Evolutionary conservation across 805 yeast species (phyloP).

Genomic region (Ogataea paraovalis): DNA sequence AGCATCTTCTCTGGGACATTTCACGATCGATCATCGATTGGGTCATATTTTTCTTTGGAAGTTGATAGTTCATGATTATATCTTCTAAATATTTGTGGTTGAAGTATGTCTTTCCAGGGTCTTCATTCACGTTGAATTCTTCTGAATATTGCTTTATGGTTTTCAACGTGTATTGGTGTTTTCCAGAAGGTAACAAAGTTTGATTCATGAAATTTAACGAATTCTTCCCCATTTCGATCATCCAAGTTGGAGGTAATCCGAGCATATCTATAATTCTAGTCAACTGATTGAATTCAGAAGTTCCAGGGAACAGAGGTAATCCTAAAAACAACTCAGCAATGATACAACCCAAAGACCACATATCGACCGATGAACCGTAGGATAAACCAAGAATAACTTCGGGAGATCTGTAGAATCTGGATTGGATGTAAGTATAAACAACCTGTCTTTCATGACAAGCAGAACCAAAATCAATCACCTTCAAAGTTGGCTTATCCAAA

Average conservation of each 20-base stretch:
- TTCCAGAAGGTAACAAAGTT: conserved; percentile 19
- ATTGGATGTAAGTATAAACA: conserved; percentile 85
- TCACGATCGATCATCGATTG: conserved; percentile 60
- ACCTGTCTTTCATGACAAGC: conserved; percentile 92
- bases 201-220: conserved; percentile 57
- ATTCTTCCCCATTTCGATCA: conserved; percentile 93
- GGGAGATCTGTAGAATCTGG: conserved; percentile 90
- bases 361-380: conserved; percentile 88
- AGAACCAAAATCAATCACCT: conserved; percentile 93
- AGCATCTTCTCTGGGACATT: conserved; percentile 61
- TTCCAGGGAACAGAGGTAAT: conserved; percentile 90
- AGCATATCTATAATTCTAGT: conserved; percentile 76
- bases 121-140: conserved; percentile 57
- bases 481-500: conserved; percentile 79
- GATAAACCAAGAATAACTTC: conserved; percentile 91
- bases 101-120: conserved; percentile 83
- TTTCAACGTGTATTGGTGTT: conserved; percentile 27
- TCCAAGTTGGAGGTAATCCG: conserved; percentile 90
- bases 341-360: conserved; percentile 62
- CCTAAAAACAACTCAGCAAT: conserved; percentile 67
- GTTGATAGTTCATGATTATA: conserved; percentile 70
- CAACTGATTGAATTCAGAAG: conserved; percentile 89
- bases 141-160: conserved; percentile 44
- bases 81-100: conserved; percentile 60
- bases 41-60: conserved; percentile 57